These are phyloP conservation scores for Colletotrichum viniferum DNA, from an alignment of 2,329 filamentous ascomycete species.

Conservation along the genomic window DNA sequence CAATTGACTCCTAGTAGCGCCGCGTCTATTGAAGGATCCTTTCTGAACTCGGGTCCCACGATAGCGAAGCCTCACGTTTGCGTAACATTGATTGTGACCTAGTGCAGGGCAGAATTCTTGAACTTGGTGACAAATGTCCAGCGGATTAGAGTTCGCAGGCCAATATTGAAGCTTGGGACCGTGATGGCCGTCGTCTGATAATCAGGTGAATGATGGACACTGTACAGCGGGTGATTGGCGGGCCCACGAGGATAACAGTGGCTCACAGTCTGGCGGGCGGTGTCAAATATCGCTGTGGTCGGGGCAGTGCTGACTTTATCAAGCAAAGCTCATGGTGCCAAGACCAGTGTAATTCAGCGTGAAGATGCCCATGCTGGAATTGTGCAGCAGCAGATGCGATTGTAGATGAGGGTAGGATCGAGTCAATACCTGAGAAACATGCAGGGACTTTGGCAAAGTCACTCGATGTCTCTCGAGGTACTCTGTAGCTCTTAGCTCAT, in stretches of 20 bases:
- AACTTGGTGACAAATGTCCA: background rate
- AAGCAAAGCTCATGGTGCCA: background rate
- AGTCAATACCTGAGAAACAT: background rate
- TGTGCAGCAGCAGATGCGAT: background rate
- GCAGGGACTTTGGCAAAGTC: slow-evolving; percentile 1
- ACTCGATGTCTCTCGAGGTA: background rate
- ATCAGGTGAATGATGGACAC: background rate
- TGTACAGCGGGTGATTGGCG: background rate
- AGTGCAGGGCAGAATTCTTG: background rate
- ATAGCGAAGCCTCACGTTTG: background rate
- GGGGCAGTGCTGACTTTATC: background rate
- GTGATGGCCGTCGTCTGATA: background rate
- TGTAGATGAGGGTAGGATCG: background rate
- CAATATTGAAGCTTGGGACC: background rate
- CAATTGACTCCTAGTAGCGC: background rate
- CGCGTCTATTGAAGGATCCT: background rate
- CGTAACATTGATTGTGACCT: background rate
- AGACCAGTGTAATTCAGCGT: background rate
- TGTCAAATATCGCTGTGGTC: background rate
- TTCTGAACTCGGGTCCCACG: background rate
- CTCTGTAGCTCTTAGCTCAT: background rate
- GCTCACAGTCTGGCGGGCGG: background rate
- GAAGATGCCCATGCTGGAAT: background rate
- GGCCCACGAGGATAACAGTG: background rate
- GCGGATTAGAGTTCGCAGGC: background rate